phyloP scores from a whole-genome alignment of 176 grass and related monocot genomes.

The Chloris gayana region DNA sequence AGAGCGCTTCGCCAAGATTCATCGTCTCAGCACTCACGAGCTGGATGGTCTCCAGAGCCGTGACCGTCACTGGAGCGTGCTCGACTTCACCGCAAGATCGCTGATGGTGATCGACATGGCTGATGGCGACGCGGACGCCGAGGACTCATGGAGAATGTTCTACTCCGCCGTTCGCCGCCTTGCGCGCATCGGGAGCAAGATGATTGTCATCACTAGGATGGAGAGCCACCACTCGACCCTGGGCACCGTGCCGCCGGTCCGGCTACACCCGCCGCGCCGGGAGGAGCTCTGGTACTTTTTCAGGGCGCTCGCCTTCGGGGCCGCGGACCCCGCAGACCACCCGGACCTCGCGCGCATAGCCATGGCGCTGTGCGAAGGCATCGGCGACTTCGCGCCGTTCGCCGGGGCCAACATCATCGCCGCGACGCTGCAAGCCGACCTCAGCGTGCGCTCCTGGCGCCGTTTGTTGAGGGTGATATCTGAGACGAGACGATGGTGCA shows the following conservation, averaged over 20 bases:
- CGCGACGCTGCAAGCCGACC: neutral
- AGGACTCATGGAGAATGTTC: neutral
- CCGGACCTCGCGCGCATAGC: neutral
- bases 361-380: neutral
- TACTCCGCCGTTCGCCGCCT: neutral
- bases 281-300: constrained; percentile 32
- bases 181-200: neutral
- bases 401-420: neutral
- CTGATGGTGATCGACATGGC: constrained; percentile 10
- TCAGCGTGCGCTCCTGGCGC: constrained; percentile 4
- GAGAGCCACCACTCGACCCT: neutral
- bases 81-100: neutral
- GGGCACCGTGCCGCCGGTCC: neutral
- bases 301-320: neutral
- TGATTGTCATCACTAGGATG: neutral
- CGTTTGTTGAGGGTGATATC: neutral
- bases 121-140: neutral
- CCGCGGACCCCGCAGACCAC: neutral
- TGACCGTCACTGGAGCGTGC: neutral
- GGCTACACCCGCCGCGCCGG: neutral
- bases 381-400: neutral
- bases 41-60: neutral
- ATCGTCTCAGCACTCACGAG: neutral
- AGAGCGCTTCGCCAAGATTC: neutral
- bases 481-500: neutral